Evolutionary conservation across 1,284 basidiomycete genomes (phyloP), one percentile per base, ranked within the genome.

Genomic region (Puccinia coronata): DNA sequence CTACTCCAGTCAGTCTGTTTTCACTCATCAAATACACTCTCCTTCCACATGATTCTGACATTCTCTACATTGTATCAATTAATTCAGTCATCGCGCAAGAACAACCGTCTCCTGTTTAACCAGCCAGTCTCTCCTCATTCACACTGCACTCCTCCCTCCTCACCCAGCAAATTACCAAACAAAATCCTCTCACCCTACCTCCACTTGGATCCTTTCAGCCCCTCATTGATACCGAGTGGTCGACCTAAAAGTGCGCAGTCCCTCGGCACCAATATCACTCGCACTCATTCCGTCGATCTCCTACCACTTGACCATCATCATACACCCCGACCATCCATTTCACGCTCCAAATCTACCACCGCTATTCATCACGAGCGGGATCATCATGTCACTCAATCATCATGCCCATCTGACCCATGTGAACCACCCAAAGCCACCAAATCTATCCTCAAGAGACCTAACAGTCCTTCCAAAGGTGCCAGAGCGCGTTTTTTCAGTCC

Each of bases 401-500:
- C 43, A 23, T 59, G 11, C 41, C 41, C n/a, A 51, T 34, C 47
- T 20, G 43, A 47, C 8, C 9, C 49, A 28, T 11, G 5, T 25
- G 25, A 59, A 34, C 57, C 25, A 14, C 28, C 47, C 1, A 73
- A 73, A 73, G n/a, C 41, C n/a, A 76, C 55, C 5, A 76, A 70
- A 57, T 79, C 76, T 39, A 79, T 79, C 9, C 51, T 79, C 49
- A 61, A 65, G 36, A 18, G 76, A 41, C 65, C 76, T 36, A 79
- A 79, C 65, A 79, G 76, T 47, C 76, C 76, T 18, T 65, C 49
- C 8, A 79, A 79, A 59, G 34, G 49, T 49, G 25, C 76, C 12
- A 43, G 76, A 23, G 76, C 76, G 12, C 39, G 76, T 23, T 79
- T 79, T 43, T 79, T 79, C n/a, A 79, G 65, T 43, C 76, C 76